A percentile compares a stretch with the other conserved stretches of the same genome.
Conservation (phyloP, 306 rosid species). For the Luffa aegyptiaca region DNA sequence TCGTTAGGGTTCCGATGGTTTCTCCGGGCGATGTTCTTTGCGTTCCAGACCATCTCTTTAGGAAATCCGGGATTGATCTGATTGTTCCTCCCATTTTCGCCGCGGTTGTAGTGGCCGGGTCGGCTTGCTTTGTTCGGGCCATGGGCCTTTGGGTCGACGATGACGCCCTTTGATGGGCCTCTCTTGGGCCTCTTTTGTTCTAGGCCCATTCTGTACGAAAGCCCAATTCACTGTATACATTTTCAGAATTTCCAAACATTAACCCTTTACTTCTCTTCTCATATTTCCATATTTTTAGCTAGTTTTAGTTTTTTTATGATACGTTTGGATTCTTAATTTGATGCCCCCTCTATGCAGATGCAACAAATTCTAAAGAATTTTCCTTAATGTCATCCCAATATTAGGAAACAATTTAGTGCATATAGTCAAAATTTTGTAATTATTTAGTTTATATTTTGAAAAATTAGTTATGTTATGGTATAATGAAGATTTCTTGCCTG, state of each 20-base stretch:
- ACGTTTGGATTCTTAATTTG: no score
- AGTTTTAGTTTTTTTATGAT: no score
- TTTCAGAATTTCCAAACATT: background rate
- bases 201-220: background rate
- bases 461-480: no score
- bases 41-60: constrained; percentile 42
- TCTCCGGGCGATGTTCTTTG: constrained; percentile 54
- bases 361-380: no score
- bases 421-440: no score
- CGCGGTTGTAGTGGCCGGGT: constrained; percentile 45
- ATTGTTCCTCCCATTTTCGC: constrained; percentile 63
- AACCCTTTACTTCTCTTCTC: background rate
- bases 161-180: constrained; percentile 7
- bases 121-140: constrained; percentile 46
- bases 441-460: no score
- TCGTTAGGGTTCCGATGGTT: constrained; percentile 59
- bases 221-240: background rate
- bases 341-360: no score
- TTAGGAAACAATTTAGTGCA: no score
- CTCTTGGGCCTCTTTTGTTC: background rate
- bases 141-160: constrained; percentile 45
- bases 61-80: constrained; percentile 37
- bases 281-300: no score
- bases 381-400: no score
- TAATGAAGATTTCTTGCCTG: no score